Evolutionary conservation across 352 stramenopile species (phyloP), one percentile per base, ranked within the genome.

Genomic region (Pythium phragmiticola): DNA sequence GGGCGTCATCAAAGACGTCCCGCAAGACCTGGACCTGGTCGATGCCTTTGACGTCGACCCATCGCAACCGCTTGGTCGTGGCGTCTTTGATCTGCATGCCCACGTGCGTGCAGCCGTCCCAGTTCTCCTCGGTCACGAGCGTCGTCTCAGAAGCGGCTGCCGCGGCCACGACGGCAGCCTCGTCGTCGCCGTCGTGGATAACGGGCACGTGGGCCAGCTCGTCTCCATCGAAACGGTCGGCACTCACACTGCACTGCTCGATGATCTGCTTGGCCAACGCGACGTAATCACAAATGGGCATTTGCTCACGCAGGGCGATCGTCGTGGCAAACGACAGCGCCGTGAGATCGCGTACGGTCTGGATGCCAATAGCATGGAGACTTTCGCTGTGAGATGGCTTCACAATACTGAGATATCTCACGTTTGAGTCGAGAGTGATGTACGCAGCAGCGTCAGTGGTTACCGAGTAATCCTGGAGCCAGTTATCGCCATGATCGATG

Each of bases 271-370:
- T 84, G 42, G 83, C 81, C 14, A 92, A 52, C 8, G 77, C 66
- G 23, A 88, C 80, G 68, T 89, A 92, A 61, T 92, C 83, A 34
- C 83, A 92, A 28, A 90, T 73, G 13, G 82, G 78, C 69, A 90
- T 85, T 6, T 72, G 50, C 11, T 75, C 39, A 1, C 82, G 78
- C n/a, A 92, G 61, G 16, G 63, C 36, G 47, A 92, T 64, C 0
- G 76, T 84, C 41, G 73, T 65, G 50, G 87, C 80, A n/a, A 76
- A 78, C 2, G 73, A 56, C 4, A 92, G 45, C 13, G 65, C 56
- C 13, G 80, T 86, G 13, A 98, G 79, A 23, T 98, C 87, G 39
- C 63, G 51, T 59, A 98, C 89, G 33, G 78, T 90, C 11, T 78
- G 69, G 30, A 98, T 74, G 16, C 88, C 85, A 8, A 71, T 75